Conservation (phyloP, 257 asterid species). For the Scutellaria minor region DNA sequence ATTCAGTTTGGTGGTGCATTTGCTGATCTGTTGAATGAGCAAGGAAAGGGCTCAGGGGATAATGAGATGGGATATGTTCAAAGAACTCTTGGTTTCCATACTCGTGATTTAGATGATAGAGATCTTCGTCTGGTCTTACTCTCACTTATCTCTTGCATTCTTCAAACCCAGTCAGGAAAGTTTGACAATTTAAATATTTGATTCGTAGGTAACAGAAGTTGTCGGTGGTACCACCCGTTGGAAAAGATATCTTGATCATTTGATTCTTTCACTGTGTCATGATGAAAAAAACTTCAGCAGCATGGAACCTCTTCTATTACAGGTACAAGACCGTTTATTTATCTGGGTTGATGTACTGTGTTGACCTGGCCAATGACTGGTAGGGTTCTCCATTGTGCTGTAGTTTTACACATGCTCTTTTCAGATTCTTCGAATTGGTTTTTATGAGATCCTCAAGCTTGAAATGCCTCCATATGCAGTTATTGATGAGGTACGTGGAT, state of each 20-base stretch:
- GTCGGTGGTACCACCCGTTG: slow-evolving; percentile 99
- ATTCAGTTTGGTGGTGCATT: slow-evolving; percentile 92
- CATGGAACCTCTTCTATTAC: slow-evolving; percentile 95
- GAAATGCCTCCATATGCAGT: slow-evolving; percentile 96
- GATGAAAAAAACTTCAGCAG: slow-evolving; percentile 62
- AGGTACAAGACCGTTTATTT: slow-evolving; percentile 48
- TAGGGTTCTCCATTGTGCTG: slow-evolving; percentile 20
- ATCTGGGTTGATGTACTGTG: slow-evolving; percentile 24
- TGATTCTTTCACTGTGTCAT: slow-evolving; percentile 87
- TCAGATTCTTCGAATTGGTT: slow-evolving; percentile 92
- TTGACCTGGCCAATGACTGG: slow-evolving; percentile 15
- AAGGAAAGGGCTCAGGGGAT: slow-evolving; percentile 90
- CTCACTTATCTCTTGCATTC: slow-evolving; percentile 32
- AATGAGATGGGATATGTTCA: slow-evolving; percentile 96
- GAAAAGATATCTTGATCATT: slow-evolving; percentile 93
- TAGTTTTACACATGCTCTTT: slow-evolving; percentile 33
- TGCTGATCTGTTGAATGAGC: slow-evolving; percentile 91
- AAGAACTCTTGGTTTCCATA: slow-evolving; percentile 89
- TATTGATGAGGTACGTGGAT: slow-evolving; percentile 77
- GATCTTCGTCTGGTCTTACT: slow-evolving; percentile 78
- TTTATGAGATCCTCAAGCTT: slow-evolving; percentile 86
- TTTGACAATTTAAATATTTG: slow-evolving; percentile 20
- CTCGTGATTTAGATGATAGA: slow-evolving; percentile 84
- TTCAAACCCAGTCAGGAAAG: slow-evolving; percentile 11
- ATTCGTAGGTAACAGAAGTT: slow-evolving; percentile 77